Percentiles rank a stretch among this genome's conserved stretches.
phyloP scores from a whole-genome alignment of 1,284 basidiomycete species.

The Paramarasmius palmivorus region DNA sequence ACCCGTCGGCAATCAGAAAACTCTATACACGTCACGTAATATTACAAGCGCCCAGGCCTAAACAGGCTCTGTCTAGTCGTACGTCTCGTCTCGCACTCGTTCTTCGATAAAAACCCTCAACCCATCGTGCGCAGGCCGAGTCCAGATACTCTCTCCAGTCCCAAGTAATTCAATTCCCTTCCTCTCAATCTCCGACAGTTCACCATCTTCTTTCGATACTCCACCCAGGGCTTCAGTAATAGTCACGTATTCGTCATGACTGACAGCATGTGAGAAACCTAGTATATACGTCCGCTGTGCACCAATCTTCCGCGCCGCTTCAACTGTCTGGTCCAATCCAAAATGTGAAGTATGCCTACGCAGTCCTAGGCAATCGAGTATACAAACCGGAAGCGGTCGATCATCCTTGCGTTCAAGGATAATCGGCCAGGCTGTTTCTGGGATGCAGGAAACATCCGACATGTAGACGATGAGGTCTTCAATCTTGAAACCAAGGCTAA shows the following conservation, averaged over 20 bases:
- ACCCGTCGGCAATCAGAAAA: no score
- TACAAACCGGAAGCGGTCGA: conserved; percentile 49
- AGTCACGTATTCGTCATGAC: conserved; percentile 67
- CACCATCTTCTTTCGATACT: conserved; percentile 24
- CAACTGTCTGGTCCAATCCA: conserved; percentile 61
- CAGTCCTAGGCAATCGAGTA: conserved; percentile 73
- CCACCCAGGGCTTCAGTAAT: conserved; percentile 55
- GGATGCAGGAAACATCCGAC: conserved; percentile 75
- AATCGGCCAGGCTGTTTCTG: conserved; percentile 63
- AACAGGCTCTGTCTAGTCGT: conserved; percentile 23
- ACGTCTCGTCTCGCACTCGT: conserved; percentile 50
- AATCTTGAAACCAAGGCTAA: conserved; percentile 76
- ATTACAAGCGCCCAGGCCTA: neutral
- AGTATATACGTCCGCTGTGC: conserved; percentile 65
- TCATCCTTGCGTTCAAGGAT: conserved; percentile 35
- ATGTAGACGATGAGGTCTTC: conserved; percentile 65
- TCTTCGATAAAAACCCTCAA: conserved; percentile 49
- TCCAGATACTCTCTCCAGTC: conserved; percentile 51
- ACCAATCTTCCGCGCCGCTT: conserved; percentile 50
- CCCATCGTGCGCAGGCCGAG: conserved; percentile 73
- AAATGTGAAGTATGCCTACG: conserved; percentile 69
- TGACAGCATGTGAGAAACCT: conserved; percentile 71
- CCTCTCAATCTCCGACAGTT: conserved; percentile 39
- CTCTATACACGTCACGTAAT: neutral
- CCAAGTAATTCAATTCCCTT: conserved; percentile 46